These are phyloP conservation scores for Wickerhamomyces sp. DNA, from an alignment of 1,139 yeast species.

Conservation along the genomic window DNA sequence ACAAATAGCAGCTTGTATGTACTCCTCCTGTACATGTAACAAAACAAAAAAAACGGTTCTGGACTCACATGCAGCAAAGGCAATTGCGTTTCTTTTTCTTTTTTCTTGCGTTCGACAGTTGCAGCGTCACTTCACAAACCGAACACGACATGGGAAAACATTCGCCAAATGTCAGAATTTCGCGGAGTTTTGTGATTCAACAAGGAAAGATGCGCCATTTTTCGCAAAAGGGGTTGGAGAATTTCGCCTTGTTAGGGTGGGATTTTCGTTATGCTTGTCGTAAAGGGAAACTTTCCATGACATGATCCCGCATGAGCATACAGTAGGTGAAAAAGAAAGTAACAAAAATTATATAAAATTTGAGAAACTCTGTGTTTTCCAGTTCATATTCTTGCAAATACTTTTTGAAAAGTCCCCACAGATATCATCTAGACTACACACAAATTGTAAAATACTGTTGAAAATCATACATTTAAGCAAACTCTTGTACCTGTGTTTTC, in stretches of 20 bases:
- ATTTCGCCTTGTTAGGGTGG: no score
- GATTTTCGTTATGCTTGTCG: slow-evolving; percentile 1
- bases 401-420: no score
- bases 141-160: neutral
- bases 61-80: slow-evolving; percentile 2
- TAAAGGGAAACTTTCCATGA: slow-evolving; percentile 1
- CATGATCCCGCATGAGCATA: neutral
- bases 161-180: neutral
- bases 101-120: no score
- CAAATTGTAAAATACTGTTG: no score
- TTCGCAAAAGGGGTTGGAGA: neutral
- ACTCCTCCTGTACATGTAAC: no score
- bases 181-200: no score
- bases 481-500: neutral
- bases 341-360: neutral
- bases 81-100: slow-evolving; percentile 1
- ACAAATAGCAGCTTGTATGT: no score
- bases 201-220: no score
- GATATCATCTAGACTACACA: no score
- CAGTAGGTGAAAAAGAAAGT: neutral
- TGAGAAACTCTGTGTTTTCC: neutral
- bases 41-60: slow-evolving; percentile 2
- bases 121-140: neutral
- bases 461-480: no score
- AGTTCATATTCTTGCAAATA: no score